A percentile compares a stretch with the other conserved stretches of the same genome.
These are phyloP conservation scores for Penicillium manginii DNA, from an alignment of 495 filamentous ascomycete species.

Conservation along the genomic window DNA sequence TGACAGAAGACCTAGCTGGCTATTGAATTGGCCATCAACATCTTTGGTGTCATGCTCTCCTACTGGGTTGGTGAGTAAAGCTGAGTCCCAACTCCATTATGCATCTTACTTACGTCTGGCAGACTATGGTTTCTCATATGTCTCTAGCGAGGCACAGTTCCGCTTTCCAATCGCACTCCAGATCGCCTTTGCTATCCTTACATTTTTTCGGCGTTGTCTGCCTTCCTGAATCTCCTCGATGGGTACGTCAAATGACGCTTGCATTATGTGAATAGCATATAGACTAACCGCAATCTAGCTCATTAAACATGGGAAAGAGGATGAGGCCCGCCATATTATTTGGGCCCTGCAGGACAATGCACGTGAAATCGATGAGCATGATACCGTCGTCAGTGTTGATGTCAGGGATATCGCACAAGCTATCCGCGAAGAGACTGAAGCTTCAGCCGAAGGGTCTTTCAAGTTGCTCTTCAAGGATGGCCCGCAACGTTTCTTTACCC, in stretches of 20 bases:
- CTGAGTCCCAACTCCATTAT: neutral
- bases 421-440: slow-evolving; percentile 34
- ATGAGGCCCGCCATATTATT: slow-evolving; percentile 35
- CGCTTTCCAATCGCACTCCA: slow-evolving; percentile 60
- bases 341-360: slow-evolving; percentile 40
- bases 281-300: slow-evolving; percentile 22
- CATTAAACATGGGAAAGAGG: slow-evolving; percentile 36
- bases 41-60: slow-evolving; percentile 51
- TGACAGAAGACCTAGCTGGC: slow-evolving; percentile 28
- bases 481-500: slow-evolving; percentile 33
- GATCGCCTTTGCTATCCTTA: slow-evolving; percentile 57
- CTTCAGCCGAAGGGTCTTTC: slow-evolving; percentile 30
- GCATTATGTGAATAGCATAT: neutral
- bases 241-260: slow-evolving; percentile 32
- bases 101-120: neutral
- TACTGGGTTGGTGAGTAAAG: slow-evolving; percentile 40
- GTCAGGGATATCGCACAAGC: slow-evolving; percentile 35
- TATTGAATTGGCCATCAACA: slow-evolving; percentile 66
- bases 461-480: slow-evolving; percentile 43
- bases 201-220: slow-evolving; percentile 50
- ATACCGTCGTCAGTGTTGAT: slow-evolving; percentile 30
- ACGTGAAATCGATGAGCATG: slow-evolving; percentile 27
- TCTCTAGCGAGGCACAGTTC: slow-evolving; percentile 36
- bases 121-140: slow-evolving; percentile 42
- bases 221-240: slow-evolving; percentile 59